Evolutionary conservation across 306 rosid genomes (phyloP), one percentile per base, ranked within the genome.

Genomic region (Spatholobus suberectus): DNA sequence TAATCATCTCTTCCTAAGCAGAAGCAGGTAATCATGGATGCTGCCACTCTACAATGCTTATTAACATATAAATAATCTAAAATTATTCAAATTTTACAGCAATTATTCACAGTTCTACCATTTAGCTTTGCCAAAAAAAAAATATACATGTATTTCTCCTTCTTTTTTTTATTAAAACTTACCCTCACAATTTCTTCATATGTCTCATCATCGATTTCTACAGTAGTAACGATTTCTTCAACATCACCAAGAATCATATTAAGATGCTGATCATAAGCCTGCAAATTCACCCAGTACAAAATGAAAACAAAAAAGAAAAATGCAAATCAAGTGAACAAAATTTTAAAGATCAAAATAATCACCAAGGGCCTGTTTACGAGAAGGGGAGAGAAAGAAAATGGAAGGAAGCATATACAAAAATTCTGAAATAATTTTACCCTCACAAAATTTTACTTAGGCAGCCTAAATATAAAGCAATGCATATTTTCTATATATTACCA

Each of bases 221-320:
- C 97, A 9, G 97, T 88, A 7, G 99, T 96, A 77, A 96, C 97
- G n/a, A 91, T 41, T 88, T 96, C 99, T 81, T 96, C 99, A 24
- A 96, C 99, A 85, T 96, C 99, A 41, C 99, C 99, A n/a, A 96
- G 99, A 87, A 96, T 96, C 99, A 96, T 96, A 86, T 96, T 96
- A 65, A 96, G 93, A 87, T 96, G 99, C 76, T 96, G 99, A 90
- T 96, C 99, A 84, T 96, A 96, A 51, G 99, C 99, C 99, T 96
- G 92, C 86, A 91, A 82, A 76, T 47, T 35, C 71, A 62, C 71
- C 37, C 72, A 75, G 13, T 27, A 38, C 11, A 27, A 12, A 43
- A 43, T 43, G 6, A n/a, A 70, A n/a, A n/a, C n/a, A n/a, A 76
- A 80, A 26, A 67, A 40, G 67, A 4, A 6, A 21, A 5, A 4